Evolutionary conservation across 2,329 filamentous ascomycete genomes (phyloP), one percentile per base, ranked within the genome.

Genomic region (Mycosphaerella arachidis): DNA sequence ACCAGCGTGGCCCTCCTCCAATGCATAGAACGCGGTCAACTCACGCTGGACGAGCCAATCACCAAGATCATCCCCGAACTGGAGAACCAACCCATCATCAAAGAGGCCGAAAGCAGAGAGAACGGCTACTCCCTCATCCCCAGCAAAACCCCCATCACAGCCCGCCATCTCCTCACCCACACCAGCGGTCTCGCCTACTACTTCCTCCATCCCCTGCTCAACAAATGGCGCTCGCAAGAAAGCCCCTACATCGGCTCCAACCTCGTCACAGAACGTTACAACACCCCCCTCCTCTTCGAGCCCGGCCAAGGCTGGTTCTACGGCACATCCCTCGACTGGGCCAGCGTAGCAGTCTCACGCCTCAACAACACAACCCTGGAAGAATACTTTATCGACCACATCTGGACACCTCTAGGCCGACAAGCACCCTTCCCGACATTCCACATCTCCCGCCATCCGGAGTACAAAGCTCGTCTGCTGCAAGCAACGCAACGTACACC

Each of bases 1-100:
- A 77, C 82, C 2, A 76, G 78, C 2, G 76, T 86, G 55, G 79
- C 82, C 1, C 76, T 77, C 0, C 67, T 86, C 16, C 80, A 84
- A 60, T 78, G 81, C 53, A 81, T 85, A 1, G 82, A 86, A 33
- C 74, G 78, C 6, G 81, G 80, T 0, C 69, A 79, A 0, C 64
- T 85, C 0, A 68, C 67, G 1, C 72, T 85, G 0, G 75, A 78
- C 8, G 77, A 76, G 2, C 78, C 84, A 48, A 63, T 84, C 0
- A 73, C 75, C 0, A 30, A 63, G 0, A 50, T 82, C 2, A 72
- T 80, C 2, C 83, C 82, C 0, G 81, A 82, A 30, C 73, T 86
- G 61, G 3, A 57, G 33, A n/a, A 62, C 56, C 13, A 63, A 55
- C 5, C 68, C 73, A 31, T 60, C n/a, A 40, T 62, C 30, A 31